A percentile compares a stretch with the other conserved stretches of the same genome.
Evolutionary conservation across 768 basidiomycete species (phyloP).

Genomic region (Lactarius sp.): DNA sequence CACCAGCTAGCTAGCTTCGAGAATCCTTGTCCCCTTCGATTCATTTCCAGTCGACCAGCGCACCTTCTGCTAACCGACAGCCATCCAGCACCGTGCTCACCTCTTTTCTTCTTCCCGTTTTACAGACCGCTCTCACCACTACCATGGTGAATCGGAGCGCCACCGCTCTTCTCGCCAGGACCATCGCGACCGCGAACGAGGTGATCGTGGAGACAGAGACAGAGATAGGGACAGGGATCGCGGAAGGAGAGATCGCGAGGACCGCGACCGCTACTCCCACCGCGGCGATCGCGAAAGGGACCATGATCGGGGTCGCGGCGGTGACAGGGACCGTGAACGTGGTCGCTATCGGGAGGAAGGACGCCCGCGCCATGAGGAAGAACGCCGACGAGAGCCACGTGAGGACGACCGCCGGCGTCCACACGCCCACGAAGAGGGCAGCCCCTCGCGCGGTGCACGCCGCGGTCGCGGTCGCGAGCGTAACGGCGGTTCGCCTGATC

Average conservation of each 20-base stretch:
- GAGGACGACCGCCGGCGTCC: slow-evolving; percentile 37
- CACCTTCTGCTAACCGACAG: slow-evolving; percentile 21
- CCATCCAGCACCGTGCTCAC: slow-evolving; percentile 23
- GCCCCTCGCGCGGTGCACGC: slow-evolving; percentile 35
- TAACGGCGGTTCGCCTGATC: slow-evolving; percentile 64
- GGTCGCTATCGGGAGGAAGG: slow-evolving; percentile 36
- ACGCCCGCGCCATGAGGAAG: slow-evolving; percentile 37
- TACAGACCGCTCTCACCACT: slow-evolving; percentile 26
- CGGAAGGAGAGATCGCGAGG: slow-evolving; percentile 27
- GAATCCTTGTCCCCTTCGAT: slow-evolving; percentile 24
- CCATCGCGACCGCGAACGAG: slow-evolving; percentile 28
- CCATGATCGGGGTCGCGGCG: slow-evolving; percentile 36
- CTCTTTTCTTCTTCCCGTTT: slow-evolving; percentile 18
- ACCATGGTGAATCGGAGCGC: slow-evolving; percentile 29
- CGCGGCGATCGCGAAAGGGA: slow-evolving; percentile 34
- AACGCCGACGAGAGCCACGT: slow-evolving; percentile 35
- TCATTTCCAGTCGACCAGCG: slow-evolving; percentile 14
- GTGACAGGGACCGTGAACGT: slow-evolving; percentile 47
- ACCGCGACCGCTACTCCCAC: slow-evolving; percentile 29
- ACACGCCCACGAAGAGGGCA: slow-evolving; percentile 33
- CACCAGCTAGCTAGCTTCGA: slow-evolving; percentile 28
- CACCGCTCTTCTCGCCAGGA: slow-evolving; percentile 30
- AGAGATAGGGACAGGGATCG: slow-evolving; percentile 33
- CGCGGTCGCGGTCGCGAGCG: slow-evolving; percentile 48
- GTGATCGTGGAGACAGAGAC: slow-evolving; percentile 35